phyloP scores from a whole-genome alignment of 352 stramenopile genomes.

The Globisporangium uncinulatum region DNA sequence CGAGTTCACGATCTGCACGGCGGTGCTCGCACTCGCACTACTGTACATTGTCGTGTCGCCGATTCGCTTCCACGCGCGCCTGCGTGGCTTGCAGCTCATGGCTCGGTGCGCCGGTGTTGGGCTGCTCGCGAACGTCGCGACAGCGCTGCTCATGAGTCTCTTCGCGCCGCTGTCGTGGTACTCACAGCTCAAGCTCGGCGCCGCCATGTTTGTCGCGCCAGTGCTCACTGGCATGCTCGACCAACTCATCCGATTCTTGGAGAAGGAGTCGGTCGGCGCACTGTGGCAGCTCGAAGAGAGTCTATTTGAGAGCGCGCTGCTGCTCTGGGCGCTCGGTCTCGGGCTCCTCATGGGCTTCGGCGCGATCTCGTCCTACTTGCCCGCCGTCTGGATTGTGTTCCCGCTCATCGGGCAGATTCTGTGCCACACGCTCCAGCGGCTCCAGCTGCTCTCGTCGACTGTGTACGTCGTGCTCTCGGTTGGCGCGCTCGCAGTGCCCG shows the following conservation, averaged over 20 bases:
- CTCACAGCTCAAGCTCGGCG: constrained; percentile 44
- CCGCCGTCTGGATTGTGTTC: constrained; percentile 62
- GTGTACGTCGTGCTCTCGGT: constrained; percentile 51
- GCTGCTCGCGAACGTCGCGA: constrained; percentile 27
- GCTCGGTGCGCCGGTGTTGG: constrained; percentile 27
- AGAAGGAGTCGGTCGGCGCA: constrained; percentile 15
- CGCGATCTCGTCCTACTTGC: constrained; percentile 54
- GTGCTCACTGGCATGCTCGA: constrained; percentile 54
- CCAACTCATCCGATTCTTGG: constrained; percentile 28
- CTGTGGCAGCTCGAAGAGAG: constrained; percentile 55
- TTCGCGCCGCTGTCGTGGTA: constrained; percentile 72
- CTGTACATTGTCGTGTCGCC: constrained; percentile 39
- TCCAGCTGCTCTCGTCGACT: constrained; percentile 28
- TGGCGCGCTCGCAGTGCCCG: constrained; percentile 37
- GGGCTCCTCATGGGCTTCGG: constrained; percentile 27
- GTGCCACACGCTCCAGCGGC: constrained; percentile 30
- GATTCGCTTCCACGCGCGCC: constrained; percentile 31
- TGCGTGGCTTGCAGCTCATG: constrained; percentile 34
- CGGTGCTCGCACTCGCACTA: constrained; percentile 29
- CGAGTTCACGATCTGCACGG: constrained; percentile 31
- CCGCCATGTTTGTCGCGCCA: constrained; percentile 31
- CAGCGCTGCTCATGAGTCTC: constrained; percentile 46
- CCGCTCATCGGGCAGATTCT: constrained; percentile 43
- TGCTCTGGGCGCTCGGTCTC: constrained; percentile 35
- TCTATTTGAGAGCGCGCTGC: constrained; percentile 56